Evolutionary conservation across 441 rosid genomes (phyloP).

Genomic region (Sinapis alba): DNA sequence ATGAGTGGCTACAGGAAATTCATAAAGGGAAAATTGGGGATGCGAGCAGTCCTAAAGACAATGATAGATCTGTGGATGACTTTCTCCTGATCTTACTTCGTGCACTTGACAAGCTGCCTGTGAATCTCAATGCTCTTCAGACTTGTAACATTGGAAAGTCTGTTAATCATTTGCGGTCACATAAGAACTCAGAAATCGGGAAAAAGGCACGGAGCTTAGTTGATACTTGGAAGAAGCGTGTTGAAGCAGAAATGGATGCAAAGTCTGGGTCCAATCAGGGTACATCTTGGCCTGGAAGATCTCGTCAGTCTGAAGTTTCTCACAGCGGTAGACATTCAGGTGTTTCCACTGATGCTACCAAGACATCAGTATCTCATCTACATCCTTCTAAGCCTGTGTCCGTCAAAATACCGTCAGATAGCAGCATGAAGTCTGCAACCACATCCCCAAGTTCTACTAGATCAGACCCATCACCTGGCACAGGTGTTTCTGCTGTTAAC

Average conservation of each 20-base stretch:
- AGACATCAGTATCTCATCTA: conserved; percentile 60
- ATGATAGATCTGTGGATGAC: conserved; percentile 74
- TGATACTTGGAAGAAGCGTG: conserved; percentile 98
- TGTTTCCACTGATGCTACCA: conserved; percentile 63
- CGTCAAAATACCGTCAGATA: conserved; percentile 52
- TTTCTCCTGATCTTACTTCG: conserved; percentile 70
- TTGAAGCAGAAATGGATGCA: conserved; percentile 95
- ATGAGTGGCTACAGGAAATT: conserved; percentile 97
- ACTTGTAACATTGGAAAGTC: conserved; percentile 94
- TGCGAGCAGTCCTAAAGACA: conserved; percentile 69
- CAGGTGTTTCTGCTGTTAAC: conserved; percentile 40
- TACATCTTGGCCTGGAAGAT: conserved; percentile 64
- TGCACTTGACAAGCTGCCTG: conserved; percentile 92
- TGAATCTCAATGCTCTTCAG: conserved; percentile 92
- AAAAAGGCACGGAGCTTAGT: conserved; percentile 92
- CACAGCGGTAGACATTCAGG: conserved; percentile 63
- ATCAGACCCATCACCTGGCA: conserved; percentile 49
- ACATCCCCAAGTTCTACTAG: conserved; percentile 60
- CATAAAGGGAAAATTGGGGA: conserved; percentile 88
- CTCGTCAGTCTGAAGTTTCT: conserved; percentile 39
- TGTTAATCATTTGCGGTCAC: conserved; percentile 85
- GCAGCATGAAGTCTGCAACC: conserved; percentile 51
- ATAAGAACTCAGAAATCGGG: conserved; percentile 82
- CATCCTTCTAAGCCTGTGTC: conserved; percentile 65
- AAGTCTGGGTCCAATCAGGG: conserved; percentile 68